Conservation (phyloP, 805 yeast genomes). For the Yarrowia keelungensis region DNA sequence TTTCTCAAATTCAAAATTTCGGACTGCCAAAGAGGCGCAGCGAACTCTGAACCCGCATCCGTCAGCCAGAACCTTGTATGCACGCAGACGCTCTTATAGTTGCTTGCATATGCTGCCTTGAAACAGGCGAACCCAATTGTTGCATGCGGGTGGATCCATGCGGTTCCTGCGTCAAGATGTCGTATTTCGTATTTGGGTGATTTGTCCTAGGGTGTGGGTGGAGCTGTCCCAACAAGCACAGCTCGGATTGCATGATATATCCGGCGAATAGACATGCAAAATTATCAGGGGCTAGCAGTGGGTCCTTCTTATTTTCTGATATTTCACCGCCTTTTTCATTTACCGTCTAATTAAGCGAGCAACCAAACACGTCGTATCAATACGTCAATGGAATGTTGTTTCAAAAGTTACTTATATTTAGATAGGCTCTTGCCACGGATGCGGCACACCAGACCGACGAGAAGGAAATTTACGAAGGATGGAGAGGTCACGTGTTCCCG, state of each 20-base stretch:
- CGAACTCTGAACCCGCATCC: conserved; percentile 31
- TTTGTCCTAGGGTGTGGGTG: not conserved
- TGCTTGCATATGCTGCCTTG: conserved; percentile 34
- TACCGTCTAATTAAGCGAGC: conserved; percentile 13
- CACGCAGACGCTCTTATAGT: conserved; percentile 9
- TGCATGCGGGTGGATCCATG: conserved; percentile 36
- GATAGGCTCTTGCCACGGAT: not conserved
- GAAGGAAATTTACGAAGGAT: not conserved
- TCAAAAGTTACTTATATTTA: not conserved
- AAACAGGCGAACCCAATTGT: conserved; percentile 17
- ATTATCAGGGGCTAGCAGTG: no score
- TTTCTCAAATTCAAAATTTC: conserved; percentile 1
- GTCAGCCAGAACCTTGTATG: conserved; percentile 9
- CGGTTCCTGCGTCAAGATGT: conserved; percentile 31
- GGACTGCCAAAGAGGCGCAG: conserved; percentile 20
- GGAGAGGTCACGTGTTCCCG: not conserved
- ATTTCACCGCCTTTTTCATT: no score
- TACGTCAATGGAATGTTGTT: conserved; percentile 20
- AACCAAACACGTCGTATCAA: conserved; percentile 29
- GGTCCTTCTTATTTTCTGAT: no score
- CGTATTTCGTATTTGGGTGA: conserved; percentile 18
- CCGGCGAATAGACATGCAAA: no score
- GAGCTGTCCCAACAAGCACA: not conserved
- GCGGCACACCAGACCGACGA: conserved; percentile 1
- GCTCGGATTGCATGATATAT: not conserved